Percentiles rank a stretch among this genome's conserved stretches.
These are phyloP conservation scores for Candida namnaoensis DNA, from an alignment of 805 yeast species.

Conservation along the genomic window DNA sequence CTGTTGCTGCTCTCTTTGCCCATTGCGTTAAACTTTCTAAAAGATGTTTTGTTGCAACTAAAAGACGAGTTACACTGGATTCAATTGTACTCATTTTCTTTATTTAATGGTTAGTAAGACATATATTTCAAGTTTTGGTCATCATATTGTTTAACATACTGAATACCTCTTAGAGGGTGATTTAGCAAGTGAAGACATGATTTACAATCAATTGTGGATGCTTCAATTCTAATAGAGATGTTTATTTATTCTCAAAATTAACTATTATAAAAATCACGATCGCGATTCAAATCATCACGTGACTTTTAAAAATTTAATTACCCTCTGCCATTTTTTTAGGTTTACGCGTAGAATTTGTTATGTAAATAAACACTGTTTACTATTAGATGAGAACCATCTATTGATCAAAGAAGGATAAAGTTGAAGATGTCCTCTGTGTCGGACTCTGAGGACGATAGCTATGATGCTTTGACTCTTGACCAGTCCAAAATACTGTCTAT, in stretches of 20 bases:
- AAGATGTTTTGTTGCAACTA: constrained; percentile 83
- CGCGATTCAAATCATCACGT: too few species aligned
- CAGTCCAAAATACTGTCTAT: not conserved
- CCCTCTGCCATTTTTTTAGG: too few species aligned
- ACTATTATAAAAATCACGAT: too few species aligned
- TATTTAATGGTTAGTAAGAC: constrained; percentile 3
- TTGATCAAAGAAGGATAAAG: too few species aligned
- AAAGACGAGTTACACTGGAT: constrained; percentile 65
- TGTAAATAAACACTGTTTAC: too few species aligned
- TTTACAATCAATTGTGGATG: too few species aligned
- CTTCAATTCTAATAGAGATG: too few species aligned
- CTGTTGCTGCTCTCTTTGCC: constrained; percentile 78
- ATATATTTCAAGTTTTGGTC: not conserved
- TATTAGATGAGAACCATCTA: too few species aligned
- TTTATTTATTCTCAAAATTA: too few species aligned
- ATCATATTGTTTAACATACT: constrained; percentile 7
- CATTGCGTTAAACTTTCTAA: constrained; percentile 84
- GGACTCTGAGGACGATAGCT: constrained; percentile 7
- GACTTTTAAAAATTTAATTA: too few species aligned
- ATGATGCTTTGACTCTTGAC: too few species aligned
- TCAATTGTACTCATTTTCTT: constrained; percentile 48
- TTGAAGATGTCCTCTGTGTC: constrained; percentile 1
- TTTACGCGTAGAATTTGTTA: too few species aligned
- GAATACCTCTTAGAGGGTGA: constrained; percentile 18
- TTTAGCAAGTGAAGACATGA: not conserved